A percentile compares a stretch with the other conserved stretches of the same genome.
Conservation (phyloP, 352 stramenopile genomes). For the Globisporangium rhizosaccharum region DNA sequence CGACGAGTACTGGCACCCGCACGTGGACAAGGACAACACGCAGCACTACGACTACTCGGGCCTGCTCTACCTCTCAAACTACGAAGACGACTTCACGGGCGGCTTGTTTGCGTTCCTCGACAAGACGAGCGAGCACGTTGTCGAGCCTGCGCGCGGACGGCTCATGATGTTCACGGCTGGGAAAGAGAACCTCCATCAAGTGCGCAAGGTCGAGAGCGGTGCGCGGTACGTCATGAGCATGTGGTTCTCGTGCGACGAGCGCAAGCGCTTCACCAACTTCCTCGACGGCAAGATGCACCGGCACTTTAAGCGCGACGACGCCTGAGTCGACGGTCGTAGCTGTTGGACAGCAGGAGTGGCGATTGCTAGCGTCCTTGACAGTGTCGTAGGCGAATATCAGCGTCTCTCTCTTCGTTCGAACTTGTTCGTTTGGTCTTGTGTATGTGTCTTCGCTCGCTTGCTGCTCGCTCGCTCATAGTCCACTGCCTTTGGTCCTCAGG, state of each 20-base stretch:
- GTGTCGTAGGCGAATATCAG: no score
- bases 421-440: no score
- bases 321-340: neutral
- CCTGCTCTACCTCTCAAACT: constrained; percentile 83
- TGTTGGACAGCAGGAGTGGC: neutral
- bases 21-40: constrained; percentile 92
- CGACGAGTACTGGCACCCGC: constrained; percentile 90
- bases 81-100: constrained; percentile 82
- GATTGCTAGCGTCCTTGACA: no score
- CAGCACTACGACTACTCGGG: constrained; percentile 92
- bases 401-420: no score
- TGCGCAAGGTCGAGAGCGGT: constrained; percentile 68
- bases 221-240: constrained; percentile 88
- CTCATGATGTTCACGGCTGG: constrained; percentile 90
- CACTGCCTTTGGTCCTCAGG: no score
- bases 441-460: no score
- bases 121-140: constrained; percentile 55
- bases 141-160: constrained; percentile 67
- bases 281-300: constrained; percentile 84
- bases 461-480: no score
- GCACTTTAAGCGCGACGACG: constrained; percentile 53
- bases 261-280: constrained; percentile 86
- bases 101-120: constrained; percentile 89
- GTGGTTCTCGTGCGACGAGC: constrained; percentile 91
- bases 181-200: constrained; percentile 86